These are phyloP conservation scores for Aureobasidium sp. DNA, from an alignment of 2,329 filamentous ascomycete species.

Conservation along the genomic window DNA sequence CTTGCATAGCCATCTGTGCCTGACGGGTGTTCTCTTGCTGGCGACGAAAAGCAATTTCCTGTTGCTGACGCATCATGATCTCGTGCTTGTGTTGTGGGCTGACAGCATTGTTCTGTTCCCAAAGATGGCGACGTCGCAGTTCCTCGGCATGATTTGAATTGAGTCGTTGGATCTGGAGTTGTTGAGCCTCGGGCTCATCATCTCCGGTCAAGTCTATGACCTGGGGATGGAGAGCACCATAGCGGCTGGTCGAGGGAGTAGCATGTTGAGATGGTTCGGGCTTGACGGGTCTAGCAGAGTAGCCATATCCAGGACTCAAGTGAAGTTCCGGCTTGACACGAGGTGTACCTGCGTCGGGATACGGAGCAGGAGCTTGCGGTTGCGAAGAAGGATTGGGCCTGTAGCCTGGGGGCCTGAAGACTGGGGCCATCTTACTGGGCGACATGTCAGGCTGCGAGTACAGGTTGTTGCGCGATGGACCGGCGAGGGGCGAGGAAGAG, in stretches of 20 bases:
- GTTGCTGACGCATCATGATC: not conserved
- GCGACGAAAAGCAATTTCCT: not conserved
- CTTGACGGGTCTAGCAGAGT: not conserved
- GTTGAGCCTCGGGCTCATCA: not conserved
- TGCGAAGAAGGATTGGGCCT: constrained; percentile 11
- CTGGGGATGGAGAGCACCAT: not conserved
- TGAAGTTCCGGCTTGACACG: constrained; percentile 7
- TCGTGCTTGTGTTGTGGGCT: not conserved
- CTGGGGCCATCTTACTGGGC: constrained; percentile 11
- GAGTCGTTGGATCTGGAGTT: not conserved
- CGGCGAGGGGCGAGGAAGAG: not conserved
- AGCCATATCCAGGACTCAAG: not conserved
- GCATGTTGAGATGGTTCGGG: not conserved
- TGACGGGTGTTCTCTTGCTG: not conserved
- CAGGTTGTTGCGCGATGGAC: not conserved
- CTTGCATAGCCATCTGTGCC: not conserved
- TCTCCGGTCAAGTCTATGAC: constrained; percentile 5
- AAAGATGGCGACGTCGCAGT: not conserved
- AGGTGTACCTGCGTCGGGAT: not conserved
- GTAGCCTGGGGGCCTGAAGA: constrained; percentile 19
- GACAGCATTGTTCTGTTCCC: not conserved
- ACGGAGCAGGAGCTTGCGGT: not conserved
- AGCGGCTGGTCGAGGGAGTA: not conserved
- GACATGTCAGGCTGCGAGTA: not conserved
- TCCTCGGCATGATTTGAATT: not conserved